Percentiles rank a stretch among this genome's conserved stretches.
These are phyloP conservation scores for Kluyveromyces lactis DNA, from an alignment of 805 yeast genomes.

Conservation along the genomic window DNA sequence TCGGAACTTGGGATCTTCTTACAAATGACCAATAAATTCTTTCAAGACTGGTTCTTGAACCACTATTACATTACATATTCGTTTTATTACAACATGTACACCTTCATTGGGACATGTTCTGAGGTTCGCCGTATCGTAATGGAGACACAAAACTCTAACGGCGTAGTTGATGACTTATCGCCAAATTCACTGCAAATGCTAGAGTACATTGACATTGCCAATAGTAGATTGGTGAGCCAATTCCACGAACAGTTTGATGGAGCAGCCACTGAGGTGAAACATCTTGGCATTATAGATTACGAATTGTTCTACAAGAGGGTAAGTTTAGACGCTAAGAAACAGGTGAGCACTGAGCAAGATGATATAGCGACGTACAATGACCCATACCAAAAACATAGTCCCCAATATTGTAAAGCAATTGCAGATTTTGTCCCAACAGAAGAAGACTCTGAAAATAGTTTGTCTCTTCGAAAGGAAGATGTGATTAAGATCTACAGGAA, in stretches of 20 bases:
- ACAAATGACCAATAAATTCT: conserved; percentile 7
- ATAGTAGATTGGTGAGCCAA: not conserved
- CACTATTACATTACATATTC: conserved; percentile 16
- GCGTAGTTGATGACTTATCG: not conserved
- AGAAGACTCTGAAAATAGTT: not conserved
- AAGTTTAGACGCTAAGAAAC: not conserved
- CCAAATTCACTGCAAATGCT: conserved; percentile 1
- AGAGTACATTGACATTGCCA: not conserved
- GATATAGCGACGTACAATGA: not conserved
- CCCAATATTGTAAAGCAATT: conserved; percentile 3
- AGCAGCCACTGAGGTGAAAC: not conserved
- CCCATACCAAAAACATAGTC: not conserved
- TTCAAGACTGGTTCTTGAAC: conserved; percentile 15
- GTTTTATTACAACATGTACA: conserved; percentile 14
- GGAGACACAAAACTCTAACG: not conserved
- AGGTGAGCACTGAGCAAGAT: not conserved
- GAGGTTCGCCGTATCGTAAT: conserved; percentile 12
- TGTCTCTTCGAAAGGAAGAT: conserved; percentile 5
- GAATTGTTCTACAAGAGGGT: conserved; percentile 2
- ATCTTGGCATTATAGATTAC: conserved; percentile 3
- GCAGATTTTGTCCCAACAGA: conserved; percentile 2
- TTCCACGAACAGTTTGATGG: conserved; percentile 4
- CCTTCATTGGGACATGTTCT: conserved; percentile 12
- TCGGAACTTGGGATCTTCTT: conserved; percentile 10
- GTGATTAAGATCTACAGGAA: conserved; percentile 7